A percentile compares a stretch with the other conserved stretches of the same genome.
phyloP scores from a whole-genome alignment of 2,329 filamentous ascomycete genomes.

The Fusarium ramigenum region DNA sequence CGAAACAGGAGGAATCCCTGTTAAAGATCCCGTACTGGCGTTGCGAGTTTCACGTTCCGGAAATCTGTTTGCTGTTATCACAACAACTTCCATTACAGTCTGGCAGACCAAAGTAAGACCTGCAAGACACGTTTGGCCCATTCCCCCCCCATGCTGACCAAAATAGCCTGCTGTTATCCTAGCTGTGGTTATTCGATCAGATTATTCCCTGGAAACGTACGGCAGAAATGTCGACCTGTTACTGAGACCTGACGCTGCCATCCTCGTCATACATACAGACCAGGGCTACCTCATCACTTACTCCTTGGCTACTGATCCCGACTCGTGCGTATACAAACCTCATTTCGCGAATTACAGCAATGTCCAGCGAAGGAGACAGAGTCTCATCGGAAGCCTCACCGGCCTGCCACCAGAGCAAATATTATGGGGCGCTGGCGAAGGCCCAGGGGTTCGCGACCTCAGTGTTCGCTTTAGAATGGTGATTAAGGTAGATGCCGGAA shows the following conservation, averaged over 20 bases:
- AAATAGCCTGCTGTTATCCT: constrained; percentile 85
- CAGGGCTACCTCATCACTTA: constrained; percentile 94
- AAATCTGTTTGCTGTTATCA: constrained; percentile 87
- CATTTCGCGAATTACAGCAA: constrained; percentile 76
- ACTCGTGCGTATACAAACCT: constrained; percentile 85
- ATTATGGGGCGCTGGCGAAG: constrained; percentile 81
- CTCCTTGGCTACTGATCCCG: constrained; percentile 84
- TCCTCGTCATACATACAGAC: constrained; percentile 88
- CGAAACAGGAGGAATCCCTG: constrained; percentile 50
- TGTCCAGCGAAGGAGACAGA: constrained; percentile 69
- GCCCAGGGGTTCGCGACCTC: constrained; percentile 82
- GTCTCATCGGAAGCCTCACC: constrained; percentile 66
- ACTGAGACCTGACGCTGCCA: constrained; percentile 89
- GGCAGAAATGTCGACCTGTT: constrained; percentile 86
- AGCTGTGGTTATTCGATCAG: constrained; percentile 84
- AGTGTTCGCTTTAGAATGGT: constrained; percentile 96
- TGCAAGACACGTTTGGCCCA: neutral
- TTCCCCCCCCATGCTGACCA: constrained; percentile 19
- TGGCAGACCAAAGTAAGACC: constrained; percentile 90
- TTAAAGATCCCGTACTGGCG: constrained; percentile 74
- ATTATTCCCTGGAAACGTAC: constrained; percentile 81
- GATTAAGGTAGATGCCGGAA: constrained; percentile 96
- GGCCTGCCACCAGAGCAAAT: constrained; percentile 68
- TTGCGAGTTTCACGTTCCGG: constrained; percentile 82
- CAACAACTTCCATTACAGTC: constrained; percentile 83